phyloP scores from a whole-genome alignment of 2,329 filamentous ascomycete species.

The Fusarium illudens region DNA sequence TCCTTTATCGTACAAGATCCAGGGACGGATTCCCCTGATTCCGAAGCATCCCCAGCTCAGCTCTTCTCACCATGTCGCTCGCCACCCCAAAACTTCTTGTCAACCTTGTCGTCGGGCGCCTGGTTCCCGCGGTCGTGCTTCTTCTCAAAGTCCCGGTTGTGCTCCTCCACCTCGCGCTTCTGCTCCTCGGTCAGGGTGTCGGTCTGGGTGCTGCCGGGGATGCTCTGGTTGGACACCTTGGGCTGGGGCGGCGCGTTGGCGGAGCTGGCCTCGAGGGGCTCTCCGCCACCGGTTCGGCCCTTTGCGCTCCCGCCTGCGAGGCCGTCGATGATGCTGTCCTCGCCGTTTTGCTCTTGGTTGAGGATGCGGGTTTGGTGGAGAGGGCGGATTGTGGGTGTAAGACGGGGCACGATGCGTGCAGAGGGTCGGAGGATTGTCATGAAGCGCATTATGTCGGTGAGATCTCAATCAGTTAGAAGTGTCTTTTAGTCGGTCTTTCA shows the following conservation, averaged over 20 bases:
- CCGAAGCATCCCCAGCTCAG: neutral
- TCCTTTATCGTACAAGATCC: neutral
- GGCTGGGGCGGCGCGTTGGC: conserved; percentile 53
- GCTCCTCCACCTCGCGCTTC: conserved; percentile 64
- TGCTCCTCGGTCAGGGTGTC: conserved; percentile 58
- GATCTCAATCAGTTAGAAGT: neutral
- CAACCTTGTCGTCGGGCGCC: conserved; percentile 60
- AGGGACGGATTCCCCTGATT: fast-evolving
- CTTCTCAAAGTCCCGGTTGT: conserved; percentile 66
- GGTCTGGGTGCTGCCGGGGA: conserved; percentile 46
- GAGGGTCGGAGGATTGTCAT: conserved; percentile 8
- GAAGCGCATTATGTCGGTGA: conserved; percentile 21
- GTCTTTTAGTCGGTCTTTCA: neutral
- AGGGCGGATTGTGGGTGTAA: conserved; percentile 8
- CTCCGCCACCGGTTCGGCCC: conserved; percentile 52
- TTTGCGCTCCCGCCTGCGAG: conserved; percentile 44
- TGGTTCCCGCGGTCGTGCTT: conserved; percentile 58
- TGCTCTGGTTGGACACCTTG: conserved; percentile 60
- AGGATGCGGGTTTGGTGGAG: conserved; percentile 13
- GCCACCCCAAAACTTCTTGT: conserved; percentile 62
- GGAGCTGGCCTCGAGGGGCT: conserved; percentile 46
- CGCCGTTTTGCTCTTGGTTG: conserved; percentile 11
- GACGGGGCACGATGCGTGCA: conserved; percentile 14
- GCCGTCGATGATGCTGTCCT: conserved; percentile 32
- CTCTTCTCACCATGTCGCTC: conserved; percentile 15